A percentile compares a stretch with the other conserved stretches of the same genome.
These are phyloP conservation scores for Samsoniella hepiali DNA, from an alignment of 2,329 filamentous ascomycete genomes.

Conservation along the genomic window DNA sequence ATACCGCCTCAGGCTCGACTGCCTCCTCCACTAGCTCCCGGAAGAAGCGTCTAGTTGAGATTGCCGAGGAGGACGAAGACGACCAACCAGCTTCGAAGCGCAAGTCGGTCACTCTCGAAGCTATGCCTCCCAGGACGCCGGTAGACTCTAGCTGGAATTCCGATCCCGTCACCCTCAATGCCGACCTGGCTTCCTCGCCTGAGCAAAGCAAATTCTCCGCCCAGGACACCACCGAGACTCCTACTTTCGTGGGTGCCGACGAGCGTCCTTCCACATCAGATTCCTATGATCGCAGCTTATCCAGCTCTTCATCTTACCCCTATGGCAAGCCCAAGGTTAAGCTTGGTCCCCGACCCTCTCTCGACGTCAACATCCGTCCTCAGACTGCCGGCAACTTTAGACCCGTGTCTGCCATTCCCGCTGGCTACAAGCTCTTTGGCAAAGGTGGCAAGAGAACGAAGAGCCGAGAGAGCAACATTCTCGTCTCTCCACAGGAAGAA, in stretches of 20 bases:
- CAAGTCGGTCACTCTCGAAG: slow-evolving; percentile 53
- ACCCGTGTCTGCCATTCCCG: slow-evolving; percentile 75
- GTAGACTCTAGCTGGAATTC: slow-evolving; percentile 23
- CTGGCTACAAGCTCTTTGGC: slow-evolving; percentile 69
- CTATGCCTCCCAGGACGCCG: slow-evolving; percentile 30
- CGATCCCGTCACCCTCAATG: slow-evolving; percentile 48
- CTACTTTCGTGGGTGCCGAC: slow-evolving; percentile 48
- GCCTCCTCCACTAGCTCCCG: slow-evolving; percentile 81
- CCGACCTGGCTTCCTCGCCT: slow-evolving; percentile 49
- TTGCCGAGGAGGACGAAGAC: slow-evolving; percentile 89
- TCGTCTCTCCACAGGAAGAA: slow-evolving; percentile 35
- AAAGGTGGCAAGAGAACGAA: slow-evolving; percentile 52
- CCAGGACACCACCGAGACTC: slow-evolving; percentile 47
- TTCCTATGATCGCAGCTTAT: slow-evolving; percentile 40
- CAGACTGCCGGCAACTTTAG: slow-evolving; percentile 62
- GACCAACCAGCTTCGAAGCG: slow-evolving; percentile 57
- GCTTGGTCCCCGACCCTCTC: slow-evolving; percentile 78
- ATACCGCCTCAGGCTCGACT: slow-evolving; percentile 81
- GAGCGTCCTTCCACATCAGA: slow-evolving; percentile 43
- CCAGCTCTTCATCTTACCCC: slow-evolving; percentile 47
- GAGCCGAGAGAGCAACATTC: slow-evolving; percentile 25
- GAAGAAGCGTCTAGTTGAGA: slow-evolving; percentile 78
- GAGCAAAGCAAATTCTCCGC: slow-evolving; percentile 48
- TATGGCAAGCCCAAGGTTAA: slow-evolving; percentile 78
- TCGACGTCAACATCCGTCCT: slow-evolving; percentile 59